Percentiles rank a stretch among this genome's conserved stretches.
These are phyloP conservation scores for Mycena chlorophos DNA, from an alignment of 768 basidiomycete species.

Conservation along the genomic window DNA sequence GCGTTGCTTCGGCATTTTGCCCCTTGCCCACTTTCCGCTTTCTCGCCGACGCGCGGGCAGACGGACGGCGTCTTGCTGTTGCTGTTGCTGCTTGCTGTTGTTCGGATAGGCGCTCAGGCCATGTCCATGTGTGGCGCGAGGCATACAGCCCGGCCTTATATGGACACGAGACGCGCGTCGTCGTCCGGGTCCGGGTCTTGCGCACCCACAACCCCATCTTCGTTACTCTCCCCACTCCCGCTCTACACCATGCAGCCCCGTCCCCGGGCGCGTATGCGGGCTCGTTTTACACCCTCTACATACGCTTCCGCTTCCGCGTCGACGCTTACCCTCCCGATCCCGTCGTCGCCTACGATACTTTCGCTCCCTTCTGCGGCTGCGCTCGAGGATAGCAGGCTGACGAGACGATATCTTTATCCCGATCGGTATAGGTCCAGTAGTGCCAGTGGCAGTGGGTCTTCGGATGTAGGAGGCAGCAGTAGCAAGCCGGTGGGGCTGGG, in stretches of 20 bases:
- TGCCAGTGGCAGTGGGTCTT: constrained; percentile 4
- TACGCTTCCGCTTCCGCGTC: no score
- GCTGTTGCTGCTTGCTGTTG: no score
- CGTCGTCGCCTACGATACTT: neutral
- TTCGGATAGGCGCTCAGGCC: constrained; percentile 3
- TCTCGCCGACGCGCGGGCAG: no score
- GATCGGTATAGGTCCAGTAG: constrained; percentile 10
- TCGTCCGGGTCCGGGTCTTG: neutral
- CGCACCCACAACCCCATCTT: neutral
- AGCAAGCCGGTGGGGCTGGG: neutral
- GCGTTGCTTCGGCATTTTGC: no score
- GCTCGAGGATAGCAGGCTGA: neutral
- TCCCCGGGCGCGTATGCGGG: no score
- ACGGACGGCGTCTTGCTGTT: no score
- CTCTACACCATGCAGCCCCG: constrained; percentile 9
- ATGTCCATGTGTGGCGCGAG: neutral
- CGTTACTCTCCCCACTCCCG: neutral
- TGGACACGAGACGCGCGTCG: no score
- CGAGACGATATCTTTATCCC: neutral
- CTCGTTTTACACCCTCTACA: no score
- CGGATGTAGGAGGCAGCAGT: neutral
- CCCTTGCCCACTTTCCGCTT: no score
- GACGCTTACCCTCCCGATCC: neutral
- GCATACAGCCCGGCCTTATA: no score
- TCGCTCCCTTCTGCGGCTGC: neutral